Evolutionary conservation across 75 land plant species (phyloP), one percentile per base, ranked within the genome.

Genomic region (Pinus albicaulis): DNA sequence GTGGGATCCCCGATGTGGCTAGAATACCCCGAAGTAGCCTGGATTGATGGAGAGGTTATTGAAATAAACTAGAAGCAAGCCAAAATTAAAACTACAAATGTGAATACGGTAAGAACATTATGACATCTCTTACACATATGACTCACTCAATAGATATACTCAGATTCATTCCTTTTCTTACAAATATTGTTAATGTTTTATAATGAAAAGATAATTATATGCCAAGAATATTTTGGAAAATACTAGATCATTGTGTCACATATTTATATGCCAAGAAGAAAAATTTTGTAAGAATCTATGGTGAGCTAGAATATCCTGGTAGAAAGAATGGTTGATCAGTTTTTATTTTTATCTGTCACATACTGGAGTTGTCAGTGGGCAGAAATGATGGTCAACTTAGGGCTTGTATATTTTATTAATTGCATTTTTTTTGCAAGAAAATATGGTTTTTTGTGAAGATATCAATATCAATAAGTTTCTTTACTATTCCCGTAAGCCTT

Each of bases 1-100:
- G 92, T 92, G 76, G 97, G 95, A 71, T 92, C 97, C n/a, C 95
- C 87, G 20, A 92, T 92, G 53, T 94, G 97, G 97, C 91, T 79
- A 25, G 95, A 94, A 80, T 95, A 94, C 83, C 87, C 87, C 17
- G 86, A 84, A 71, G 63, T 75, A 15, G 97, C 97, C 31, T 94
- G 97, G 97, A 85, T 86, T 64, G 97, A 94, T 71, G 95, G 91
- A 44, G 89, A 94, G 73, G 96, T 93, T 34, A 56, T 64, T 19
- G 85, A 82, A 56, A 91, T 89, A 66, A 83, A 80, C 57, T 94
- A 88, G 65, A 74, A 63, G 31, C 48, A 86, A n/a, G 88, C 85
- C 56, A 92, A 81, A 38, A 84, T 84, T 24, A 65, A 85, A 59
- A 87, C 84, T 15, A 71, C 80, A 34, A 73, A 79, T 63, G 92